Base-by-base conservation (phyloP, 768 basidiomycete genomes). In the Lepiota venenata region DNA sequence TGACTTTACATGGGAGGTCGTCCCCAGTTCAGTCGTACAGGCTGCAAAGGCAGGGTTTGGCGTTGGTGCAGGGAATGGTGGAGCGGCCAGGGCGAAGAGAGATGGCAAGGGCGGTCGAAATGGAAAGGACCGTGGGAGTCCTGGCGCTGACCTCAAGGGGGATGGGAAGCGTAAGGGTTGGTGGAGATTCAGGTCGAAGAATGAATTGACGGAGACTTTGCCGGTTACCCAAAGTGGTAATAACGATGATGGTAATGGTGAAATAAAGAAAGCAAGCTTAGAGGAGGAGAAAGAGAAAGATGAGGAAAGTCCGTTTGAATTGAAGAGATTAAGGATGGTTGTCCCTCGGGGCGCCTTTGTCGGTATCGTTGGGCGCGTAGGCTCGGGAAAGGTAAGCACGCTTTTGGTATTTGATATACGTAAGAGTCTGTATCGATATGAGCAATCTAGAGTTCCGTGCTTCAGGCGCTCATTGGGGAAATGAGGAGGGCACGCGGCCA, bases 321-420 rank as follows among this genome's bases (percentile, higher is more conserved):
- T 86, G 46, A 71, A 67, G 39, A 66, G 74, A 56, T 62, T 86
- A 50, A 71, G 75, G 50, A 56, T 85, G 32, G 60, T 63, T 42
- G 64, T 84, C 38, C 74, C 74, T 2, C 73, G 68, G 55, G 87
- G 88, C 12, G 71, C 84, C 29, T 81, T 90, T 29, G 74, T 88
- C 6, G 85, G 82, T 1, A 81, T 91, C 22, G 84, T 91, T n/a
- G 89, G 89, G 14, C 75, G 79, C 9, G 84, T 91, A 29, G 88
- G 88, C 0, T 82, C 81, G 39, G 89, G 89, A 25, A 91, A 91
- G 71, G 79, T 82, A 36, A 4, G 64, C 18, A 38, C 50, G 29
- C 43, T 21, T 15, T 45, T 18, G 43, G 22, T n/a, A n/a, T 39
- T 32, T 35, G 39, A 1, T 20, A 27, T 3, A 32, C 32, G 32